These are phyloP conservation scores for Plantago rigida DNA, from an alignment of 305 asterid genomes.

Conservation along the genomic window DNA sequence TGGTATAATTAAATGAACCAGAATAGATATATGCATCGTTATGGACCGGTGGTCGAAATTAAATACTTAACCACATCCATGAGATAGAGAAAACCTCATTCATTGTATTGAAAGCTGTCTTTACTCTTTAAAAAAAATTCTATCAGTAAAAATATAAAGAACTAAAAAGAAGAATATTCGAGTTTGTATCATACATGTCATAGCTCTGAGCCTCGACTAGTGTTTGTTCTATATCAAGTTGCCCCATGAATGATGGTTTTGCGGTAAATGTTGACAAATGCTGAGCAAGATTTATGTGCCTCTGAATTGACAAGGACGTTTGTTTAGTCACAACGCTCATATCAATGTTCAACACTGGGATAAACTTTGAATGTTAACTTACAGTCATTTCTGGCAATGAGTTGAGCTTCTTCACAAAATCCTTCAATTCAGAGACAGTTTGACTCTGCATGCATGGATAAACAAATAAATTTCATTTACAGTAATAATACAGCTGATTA, in stretches of 20 bases:
- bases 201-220: slow-evolving; percentile 86
- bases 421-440: slow-evolving; percentile 88
- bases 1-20: too few relatives aligned
- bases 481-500: not conserved
- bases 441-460: slow-evolving; percentile 55
- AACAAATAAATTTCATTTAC: not conserved
- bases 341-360: slow-evolving; percentile 19
- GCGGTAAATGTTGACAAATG: slow-evolving; percentile 79
- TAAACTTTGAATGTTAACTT: slow-evolving; percentile 32
- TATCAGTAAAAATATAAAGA: not conserved
- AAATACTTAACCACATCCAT: too few relatives aligned
- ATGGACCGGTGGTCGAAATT: too few relatives aligned
- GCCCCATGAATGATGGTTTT: slow-evolving; percentile 68
- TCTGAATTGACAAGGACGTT: slow-evolving; percentile 43
- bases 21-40: too few relatives aligned
- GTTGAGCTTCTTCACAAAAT: slow-evolving; percentile 93
- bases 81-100: too few relatives aligned
- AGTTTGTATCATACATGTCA: slow-evolving; percentile 56
- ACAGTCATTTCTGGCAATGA: slow-evolving; percentile 97
- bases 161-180: not conserved
- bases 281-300: slow-evolving; percentile 96
- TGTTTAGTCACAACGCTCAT: slow-evolving; percentile 22
- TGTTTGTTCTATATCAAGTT: slow-evolving; percentile 92
- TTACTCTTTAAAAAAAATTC: too few relatives aligned
- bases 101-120: too few relatives aligned